A percentile compares a stretch with the other conserved stretches of the same genome.
These are phyloP conservation scores for Dioscorea dumetorum DNA, from an alignment of 106 monocot species.

Conservation along the genomic window DNA sequence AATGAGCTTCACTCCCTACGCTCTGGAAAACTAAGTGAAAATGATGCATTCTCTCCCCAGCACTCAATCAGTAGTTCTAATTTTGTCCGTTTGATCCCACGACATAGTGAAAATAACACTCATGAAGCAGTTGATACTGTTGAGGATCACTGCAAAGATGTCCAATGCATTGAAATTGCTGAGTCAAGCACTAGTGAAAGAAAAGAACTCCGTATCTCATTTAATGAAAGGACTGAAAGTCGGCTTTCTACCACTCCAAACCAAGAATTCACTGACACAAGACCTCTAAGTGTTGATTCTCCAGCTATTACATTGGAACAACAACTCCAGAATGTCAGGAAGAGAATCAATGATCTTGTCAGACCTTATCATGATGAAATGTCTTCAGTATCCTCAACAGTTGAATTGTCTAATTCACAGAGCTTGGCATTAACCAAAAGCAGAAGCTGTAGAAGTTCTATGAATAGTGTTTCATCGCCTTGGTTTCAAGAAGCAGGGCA, in stretches of 20 bases:
- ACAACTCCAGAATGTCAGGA: slow-evolving; percentile 54
- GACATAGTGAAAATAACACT: slow-evolving; percentile 12
- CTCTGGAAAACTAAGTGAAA: slow-evolving; percentile 16
- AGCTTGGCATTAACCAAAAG: slow-evolving; percentile 43
- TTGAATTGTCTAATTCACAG: slow-evolving; percentile 23
- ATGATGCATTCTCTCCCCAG: slow-evolving; percentile 2
- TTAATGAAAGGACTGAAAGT: slow-evolving; percentile 20
- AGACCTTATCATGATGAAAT: slow-evolving; percentile 23
- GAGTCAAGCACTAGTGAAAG: slow-evolving; percentile 19
- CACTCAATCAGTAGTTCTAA: slow-evolving; percentile 22
- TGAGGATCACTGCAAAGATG: slow-evolving; percentile 81
- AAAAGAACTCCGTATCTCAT: slow-evolving; percentile 10
- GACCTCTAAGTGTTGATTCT: slow-evolving; percentile 12
- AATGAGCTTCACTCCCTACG: slow-evolving; percentile 1
- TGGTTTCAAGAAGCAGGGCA: slow-evolving; percentile 36
- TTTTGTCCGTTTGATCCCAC: slow-evolving; percentile 14
- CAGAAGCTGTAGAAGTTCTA: slow-evolving; percentile 57
- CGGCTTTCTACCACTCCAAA: not conserved
- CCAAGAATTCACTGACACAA: slow-evolving; percentile 3
- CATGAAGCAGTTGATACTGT: slow-evolving; percentile 28
- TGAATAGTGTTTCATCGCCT: slow-evolving; percentile 21
- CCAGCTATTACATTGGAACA: slow-evolving; percentile 59
- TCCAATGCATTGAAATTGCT: slow-evolving; percentile 76
- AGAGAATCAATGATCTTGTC: slow-evolving; percentile 20
- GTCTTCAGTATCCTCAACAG: slow-evolving; percentile 17